Evolutionary conservation across 2,329 filamentous ascomycete species (phyloP).

Genomic region (Trichoderma harzianum): DNA sequence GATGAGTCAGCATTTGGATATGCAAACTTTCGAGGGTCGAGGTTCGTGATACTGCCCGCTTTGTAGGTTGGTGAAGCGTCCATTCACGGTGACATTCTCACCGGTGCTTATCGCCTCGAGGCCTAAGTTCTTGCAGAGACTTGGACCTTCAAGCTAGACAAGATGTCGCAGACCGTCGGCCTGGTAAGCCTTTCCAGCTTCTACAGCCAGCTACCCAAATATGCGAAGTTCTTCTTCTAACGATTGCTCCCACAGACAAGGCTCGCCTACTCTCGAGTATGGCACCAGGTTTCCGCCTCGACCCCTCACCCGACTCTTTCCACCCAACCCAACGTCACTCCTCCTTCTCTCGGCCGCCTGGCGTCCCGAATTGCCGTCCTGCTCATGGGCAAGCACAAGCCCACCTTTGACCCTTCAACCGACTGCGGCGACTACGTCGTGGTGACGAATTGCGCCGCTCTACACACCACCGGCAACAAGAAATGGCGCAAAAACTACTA

Average conservation of each 20-base stretch:
- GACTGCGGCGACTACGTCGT: constrained; percentile 99
- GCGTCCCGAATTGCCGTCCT: constrained; percentile 82
- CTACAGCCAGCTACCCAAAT: neutral
- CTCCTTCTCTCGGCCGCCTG: constrained; percentile 82
- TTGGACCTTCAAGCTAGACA: neutral
- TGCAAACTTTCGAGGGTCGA: constrained; percentile 15
- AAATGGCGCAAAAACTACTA: constrained; percentile 94
- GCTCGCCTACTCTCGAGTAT: constrained; percentile 92
- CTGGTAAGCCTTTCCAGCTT: constrained; percentile 9
- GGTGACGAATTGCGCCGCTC: constrained; percentile 79
- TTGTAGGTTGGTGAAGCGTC: neutral
- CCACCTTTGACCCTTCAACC: constrained; percentile 93
- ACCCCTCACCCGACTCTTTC: constrained; percentile 60
- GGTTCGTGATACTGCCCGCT: constrained; percentile 2
- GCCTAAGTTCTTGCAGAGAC: neutral
- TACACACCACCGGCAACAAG: constrained; percentile 89
- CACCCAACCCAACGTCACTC: constrained; percentile 54
- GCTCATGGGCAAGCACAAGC: constrained; percentile 99
- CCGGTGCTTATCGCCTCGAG: neutral
- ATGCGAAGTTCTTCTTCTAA: neutral
- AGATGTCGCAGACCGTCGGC: constrained; percentile 18
- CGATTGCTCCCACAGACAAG: constrained; percentile 63
- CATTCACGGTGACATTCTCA: neutral
- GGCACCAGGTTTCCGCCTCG: constrained; percentile 81
- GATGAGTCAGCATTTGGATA: constrained; percentile 15